A percentile compares a stretch with the other conserved stretches of the same genome.
Conservation (phyloP, 1,284 basidiomycete genomes). For the Pholiota adiposa region DNA sequence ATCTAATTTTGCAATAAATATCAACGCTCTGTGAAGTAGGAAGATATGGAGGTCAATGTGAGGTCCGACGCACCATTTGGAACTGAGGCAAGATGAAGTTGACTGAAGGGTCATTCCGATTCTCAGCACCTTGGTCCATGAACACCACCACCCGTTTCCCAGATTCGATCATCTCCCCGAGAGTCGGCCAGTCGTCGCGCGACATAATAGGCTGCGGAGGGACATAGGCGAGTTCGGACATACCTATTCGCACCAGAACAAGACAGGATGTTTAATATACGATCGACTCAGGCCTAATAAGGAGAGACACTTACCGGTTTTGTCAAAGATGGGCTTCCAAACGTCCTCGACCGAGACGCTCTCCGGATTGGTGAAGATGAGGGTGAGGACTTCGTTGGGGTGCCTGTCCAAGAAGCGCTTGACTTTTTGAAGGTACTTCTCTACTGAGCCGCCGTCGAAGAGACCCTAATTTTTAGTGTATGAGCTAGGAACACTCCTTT, state of each 20-base stretch:
- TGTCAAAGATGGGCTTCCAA: conserved; percentile 62
- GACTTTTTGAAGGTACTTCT: conserved; percentile 61
- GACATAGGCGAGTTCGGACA: conserved; percentile 60
- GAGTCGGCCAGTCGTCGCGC: conserved; percentile 72
- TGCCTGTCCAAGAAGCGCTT: conserved; percentile 69
- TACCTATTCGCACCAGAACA: conserved; percentile 38
- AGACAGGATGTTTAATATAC: not conserved
- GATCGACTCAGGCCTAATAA: no score
- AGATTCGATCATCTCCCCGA: conserved; percentile 65
- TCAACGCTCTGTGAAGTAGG: not conserved
- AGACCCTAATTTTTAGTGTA: conserved; percentile 30
- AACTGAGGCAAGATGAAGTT: conserved; percentile 71
- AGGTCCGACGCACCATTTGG: conserved; percentile 46
- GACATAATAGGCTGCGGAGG: conserved; percentile 57
- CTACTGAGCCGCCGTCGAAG: conserved; percentile 68
- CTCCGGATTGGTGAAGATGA: conserved; percentile 75
- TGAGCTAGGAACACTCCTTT: not conserved
- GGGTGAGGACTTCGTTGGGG: conserved; percentile 74
- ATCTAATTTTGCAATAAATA: conserved; percentile 50
- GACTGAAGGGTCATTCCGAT: conserved; percentile 31
- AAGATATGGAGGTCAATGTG: not conserved
- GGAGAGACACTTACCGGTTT: conserved; percentile 31
- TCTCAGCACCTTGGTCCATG: conserved; percentile 60
- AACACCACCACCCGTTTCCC: conserved; percentile 74
- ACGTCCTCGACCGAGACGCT: conserved; percentile 50